Conservation (phyloP, 2,329 filamentous ascomycete species). For the Ophioceras dolichostomum region DNA sequence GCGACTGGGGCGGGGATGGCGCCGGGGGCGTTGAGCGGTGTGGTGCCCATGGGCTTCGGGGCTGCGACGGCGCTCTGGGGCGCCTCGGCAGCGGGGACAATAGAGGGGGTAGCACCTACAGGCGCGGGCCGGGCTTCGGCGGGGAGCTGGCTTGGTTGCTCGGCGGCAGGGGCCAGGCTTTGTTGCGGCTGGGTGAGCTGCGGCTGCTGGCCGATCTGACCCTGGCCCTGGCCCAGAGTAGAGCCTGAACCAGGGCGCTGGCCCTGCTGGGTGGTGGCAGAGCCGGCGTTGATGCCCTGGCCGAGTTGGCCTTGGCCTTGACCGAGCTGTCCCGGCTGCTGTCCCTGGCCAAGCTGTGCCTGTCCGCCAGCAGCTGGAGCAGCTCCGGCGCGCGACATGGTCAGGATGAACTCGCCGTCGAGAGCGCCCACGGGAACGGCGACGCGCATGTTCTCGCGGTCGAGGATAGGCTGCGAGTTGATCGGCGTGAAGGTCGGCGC, state of each 20-base stretch:
- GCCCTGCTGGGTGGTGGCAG: background rate
- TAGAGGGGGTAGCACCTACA: background rate
- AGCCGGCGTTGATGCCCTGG: background rate
- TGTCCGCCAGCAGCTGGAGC: background rate
- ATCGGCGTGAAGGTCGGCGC: background rate
- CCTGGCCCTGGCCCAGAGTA: background rate
- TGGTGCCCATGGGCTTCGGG: background rate
- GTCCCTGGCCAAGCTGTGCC: background rate
- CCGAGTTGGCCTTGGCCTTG: too few relatives aligned
- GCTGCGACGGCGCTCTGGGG: too few relatives aligned
- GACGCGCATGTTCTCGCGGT: slow-evolving; percentile 1
- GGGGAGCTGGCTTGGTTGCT: background rate
- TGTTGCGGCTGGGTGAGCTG: too few relatives aligned
- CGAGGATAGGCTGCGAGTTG: background rate
- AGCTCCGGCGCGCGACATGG: background rate
- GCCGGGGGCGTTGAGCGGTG: slow-evolving; percentile 3
- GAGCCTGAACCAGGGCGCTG: background rate
- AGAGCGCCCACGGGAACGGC: slow-evolving; percentile 1
- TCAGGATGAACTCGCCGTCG: slow-evolving; percentile 2
- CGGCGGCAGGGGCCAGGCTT: background rate
- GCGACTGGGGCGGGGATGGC: slow-evolving; percentile 4
- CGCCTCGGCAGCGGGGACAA: background rate
- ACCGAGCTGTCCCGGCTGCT: background rate
- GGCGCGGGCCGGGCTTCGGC: background rate
- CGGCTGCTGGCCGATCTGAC: too few relatives aligned